Conservation (phyloP, 495 filamentous ascomycete genomes). For the Neurospora intermedia region DNA sequence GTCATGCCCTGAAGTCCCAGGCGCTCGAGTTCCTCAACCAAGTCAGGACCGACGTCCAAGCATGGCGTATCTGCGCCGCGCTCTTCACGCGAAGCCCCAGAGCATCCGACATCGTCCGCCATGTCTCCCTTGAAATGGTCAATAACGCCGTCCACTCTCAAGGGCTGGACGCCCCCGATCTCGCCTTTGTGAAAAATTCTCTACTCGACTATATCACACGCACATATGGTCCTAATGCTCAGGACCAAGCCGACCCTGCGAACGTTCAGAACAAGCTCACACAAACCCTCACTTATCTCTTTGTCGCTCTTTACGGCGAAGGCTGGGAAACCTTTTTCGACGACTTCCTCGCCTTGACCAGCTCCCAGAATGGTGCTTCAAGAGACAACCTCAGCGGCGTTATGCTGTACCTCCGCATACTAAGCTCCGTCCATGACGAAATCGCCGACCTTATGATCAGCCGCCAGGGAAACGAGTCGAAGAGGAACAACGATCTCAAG, state of each 20-base stretch:
- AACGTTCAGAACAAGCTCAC: constrained; percentile 93
- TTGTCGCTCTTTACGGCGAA: constrained; percentile 69
- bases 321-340: constrained; percentile 84
- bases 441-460: constrained; percentile 87
- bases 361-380: constrained; percentile 37
- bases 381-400: constrained; percentile 66
- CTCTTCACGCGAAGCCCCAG: constrained; percentile 79
- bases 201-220: constrained; percentile 66
- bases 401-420: constrained; percentile 76
- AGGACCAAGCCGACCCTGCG: constrained; percentile 48
- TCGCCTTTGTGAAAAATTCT: constrained; percentile 61
- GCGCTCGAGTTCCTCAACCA: constrained; percentile 82
- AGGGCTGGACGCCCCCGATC: constrained; percentile 52
- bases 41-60: constrained; percentile 63
- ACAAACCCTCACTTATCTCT: constrained; percentile 88
- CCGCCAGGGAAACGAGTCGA: constrained; percentile 60
- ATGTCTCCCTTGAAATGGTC: constrained; percentile 80
- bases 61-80: constrained; percentile 74
- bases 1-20: constrained; percentile 66
- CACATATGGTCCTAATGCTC: constrained; percentile 51
- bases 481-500: constrained; percentile 74
- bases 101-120: constrained; percentile 70
- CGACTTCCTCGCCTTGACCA: constrained; percentile 65
- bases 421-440: constrained; percentile 88
- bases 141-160: constrained; percentile 77